phyloP scores from a whole-genome alignment of 805 yeast genomes.

The Nakazawaea ishiwadae region DNA sequence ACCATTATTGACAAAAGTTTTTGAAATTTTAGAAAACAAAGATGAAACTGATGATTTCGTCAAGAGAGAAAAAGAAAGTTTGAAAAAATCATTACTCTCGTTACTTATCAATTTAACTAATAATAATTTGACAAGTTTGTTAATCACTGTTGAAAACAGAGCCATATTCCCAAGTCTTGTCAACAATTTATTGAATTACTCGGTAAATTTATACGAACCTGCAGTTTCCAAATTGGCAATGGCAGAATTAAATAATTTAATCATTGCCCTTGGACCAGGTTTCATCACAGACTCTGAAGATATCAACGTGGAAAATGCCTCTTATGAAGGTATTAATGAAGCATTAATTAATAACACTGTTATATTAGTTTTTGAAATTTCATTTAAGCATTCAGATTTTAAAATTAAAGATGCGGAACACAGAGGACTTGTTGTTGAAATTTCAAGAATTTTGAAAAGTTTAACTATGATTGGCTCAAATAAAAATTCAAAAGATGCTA shows the following conservation, averaged over 20 bases:
- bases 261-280: slow-evolving; percentile 64
- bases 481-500: slow-evolving; percentile 16
- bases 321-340: slow-evolving; percentile 62
- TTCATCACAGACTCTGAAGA: slow-evolving; percentile 59
- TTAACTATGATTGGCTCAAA: slow-evolving; percentile 34
- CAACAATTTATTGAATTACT: slow-evolving; percentile 58
- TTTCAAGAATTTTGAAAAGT: slow-evolving; percentile 63
- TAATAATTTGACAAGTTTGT: slow-evolving; percentile 75
- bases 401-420: slow-evolving; percentile 76
- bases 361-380: slow-evolving; percentile 68
- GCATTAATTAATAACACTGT: slow-evolving; percentile 65
- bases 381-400: slow-evolving; percentile 65
- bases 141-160: slow-evolving; percentile 66
- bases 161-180: slow-evolving; percentile 54
- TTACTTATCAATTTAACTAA: slow-evolving; percentile 66
- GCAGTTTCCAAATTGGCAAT: slow-evolving; percentile 65
- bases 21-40: slow-evolving; percentile 28
- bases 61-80: slow-evolving; percentile 53
- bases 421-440: slow-evolving; percentile 69
- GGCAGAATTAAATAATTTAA: slow-evolving; percentile 60
- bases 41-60: slow-evolving; percentile 27
- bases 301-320: slow-evolving; percentile 40
- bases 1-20: slow-evolving; percentile 68
- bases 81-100: slow-evolving; percentile 67
- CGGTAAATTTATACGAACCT: slow-evolving; percentile 60